Conservation (phyloP, 345 rosid species). For the Ceriops tagal region DNA sequence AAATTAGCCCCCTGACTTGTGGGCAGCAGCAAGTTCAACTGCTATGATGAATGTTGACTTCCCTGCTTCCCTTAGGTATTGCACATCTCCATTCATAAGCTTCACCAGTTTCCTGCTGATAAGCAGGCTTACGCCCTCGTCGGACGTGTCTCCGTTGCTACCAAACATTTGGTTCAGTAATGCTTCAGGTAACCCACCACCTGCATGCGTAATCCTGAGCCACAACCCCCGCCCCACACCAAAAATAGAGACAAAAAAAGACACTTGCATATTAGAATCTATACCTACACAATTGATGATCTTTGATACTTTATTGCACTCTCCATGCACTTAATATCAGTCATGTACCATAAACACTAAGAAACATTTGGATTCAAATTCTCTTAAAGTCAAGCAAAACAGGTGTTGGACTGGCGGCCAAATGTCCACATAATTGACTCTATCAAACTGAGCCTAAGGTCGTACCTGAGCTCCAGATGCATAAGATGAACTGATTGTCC, state of each 20-base stretch:
- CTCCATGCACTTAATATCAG: too few species aligned
- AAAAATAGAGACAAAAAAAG: too few species aligned
- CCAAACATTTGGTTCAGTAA: slow-evolving; percentile 77
- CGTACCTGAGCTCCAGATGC: slow-evolving; percentile 65
- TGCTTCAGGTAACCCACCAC: slow-evolving; percentile 63
- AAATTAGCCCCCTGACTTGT: slow-evolving; percentile 12
- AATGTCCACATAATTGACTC: not conserved
- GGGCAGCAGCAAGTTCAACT: slow-evolving; percentile 69
- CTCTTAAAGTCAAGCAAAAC: too few species aligned
- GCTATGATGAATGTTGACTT: slow-evolving; percentile 61
- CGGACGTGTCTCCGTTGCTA: slow-evolving; percentile 53
- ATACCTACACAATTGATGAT: too few species aligned
- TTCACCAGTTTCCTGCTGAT: slow-evolving; percentile 73
- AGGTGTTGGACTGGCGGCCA: too few species aligned
- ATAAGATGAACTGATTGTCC: slow-evolving; percentile 75
- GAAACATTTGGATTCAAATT: too few species aligned
- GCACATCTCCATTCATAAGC: slow-evolving; percentile 89
- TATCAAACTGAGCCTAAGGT: not conserved
- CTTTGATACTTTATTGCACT: too few species aligned
- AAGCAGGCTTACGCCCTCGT: slow-evolving; percentile 69
- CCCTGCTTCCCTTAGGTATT: slow-evolving; percentile 79
- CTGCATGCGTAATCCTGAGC: slow-evolving; percentile 58
- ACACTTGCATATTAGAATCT: too few species aligned
- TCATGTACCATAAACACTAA: too few species aligned
- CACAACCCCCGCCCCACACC: not conserved